Evolutionary conservation across 2,329 filamentous ascomycete species (phyloP).

Genomic region (Colletotrichum musicola): DNA sequence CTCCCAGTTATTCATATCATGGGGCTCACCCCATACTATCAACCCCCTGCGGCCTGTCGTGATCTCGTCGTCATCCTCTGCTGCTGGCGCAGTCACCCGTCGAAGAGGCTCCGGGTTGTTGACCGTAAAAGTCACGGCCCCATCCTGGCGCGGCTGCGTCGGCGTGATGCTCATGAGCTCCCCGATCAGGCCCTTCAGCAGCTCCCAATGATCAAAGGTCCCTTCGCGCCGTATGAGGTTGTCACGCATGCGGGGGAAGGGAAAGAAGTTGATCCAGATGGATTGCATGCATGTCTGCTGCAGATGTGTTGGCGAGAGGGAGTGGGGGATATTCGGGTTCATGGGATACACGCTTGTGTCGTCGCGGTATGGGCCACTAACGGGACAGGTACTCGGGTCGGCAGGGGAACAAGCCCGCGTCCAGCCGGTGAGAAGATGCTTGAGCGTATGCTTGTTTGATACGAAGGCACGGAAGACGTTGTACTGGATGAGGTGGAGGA

Average conservation of each 20-base stretch:
- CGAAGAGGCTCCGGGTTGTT: not conserved
- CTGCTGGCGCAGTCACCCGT: not conserved
- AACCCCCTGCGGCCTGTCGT: conserved; percentile 36
- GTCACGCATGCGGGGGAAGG: conserved; percentile 30
- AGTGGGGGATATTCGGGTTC: conserved; percentile 31
- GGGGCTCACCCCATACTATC: conserved; percentile 44
- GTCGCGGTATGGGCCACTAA: conserved; percentile 22
- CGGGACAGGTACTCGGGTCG: not conserved
- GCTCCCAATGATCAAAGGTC: conserved; percentile 20
- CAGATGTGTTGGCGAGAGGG: conserved; percentile 15
- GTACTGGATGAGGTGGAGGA: conserved; percentile 35
- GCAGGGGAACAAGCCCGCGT: not conserved
- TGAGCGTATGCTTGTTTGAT: conserved; percentile 7
- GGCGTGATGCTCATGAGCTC: conserved; percentile 14
- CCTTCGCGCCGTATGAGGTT: conserved; percentile 34
- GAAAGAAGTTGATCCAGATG: conserved; percentile 34
- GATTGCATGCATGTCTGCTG: conserved; percentile 22
- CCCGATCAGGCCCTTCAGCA: conserved; percentile 29
- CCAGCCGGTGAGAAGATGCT: conserved; percentile 8
- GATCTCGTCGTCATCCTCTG: conserved; percentile 8
- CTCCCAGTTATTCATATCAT: conserved; percentile 42
- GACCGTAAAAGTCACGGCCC: not conserved
- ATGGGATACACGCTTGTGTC: conserved; percentile 26
- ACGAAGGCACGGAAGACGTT: conserved; percentile 37
- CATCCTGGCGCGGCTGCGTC: not conserved